Conservation (phyloP, 2,329 filamentous ascomycete species). For the Aspergillus terreus region DNA sequence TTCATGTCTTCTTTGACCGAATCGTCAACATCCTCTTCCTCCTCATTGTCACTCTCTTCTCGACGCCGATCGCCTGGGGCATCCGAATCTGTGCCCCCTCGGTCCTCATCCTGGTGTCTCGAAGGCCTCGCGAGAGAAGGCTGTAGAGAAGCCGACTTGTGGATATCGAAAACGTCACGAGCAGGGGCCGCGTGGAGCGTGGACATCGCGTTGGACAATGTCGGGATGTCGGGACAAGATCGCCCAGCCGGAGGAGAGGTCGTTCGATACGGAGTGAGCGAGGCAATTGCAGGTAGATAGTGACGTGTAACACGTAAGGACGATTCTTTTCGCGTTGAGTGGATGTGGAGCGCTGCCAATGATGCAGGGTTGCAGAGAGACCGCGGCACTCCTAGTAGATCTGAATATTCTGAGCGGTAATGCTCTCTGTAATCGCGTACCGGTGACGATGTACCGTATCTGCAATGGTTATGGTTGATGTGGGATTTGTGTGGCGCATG, state of each 20-base stretch:
- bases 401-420: neutral
- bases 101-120: conserved; percentile 16
- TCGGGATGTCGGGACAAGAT: neutral
- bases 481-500: too few relatives aligned
- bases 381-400: neutral
- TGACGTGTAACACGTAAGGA: neutral
- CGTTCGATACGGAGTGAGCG: neutral
- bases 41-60: conserved; percentile 24
- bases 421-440: too few relatives aligned
- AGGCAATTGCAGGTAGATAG: neutral
- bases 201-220: conserved; percentile 20
- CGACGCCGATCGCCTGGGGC: conserved; percentile 6
- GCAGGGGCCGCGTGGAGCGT: conserved; percentile 19
- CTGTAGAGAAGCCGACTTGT: conserved; percentile 15
- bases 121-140: conserved; percentile 10
- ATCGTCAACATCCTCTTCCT: conserved; percentile 40
- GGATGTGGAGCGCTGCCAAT: neutral
- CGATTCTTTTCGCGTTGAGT: neutral
- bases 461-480: too few relatives aligned
- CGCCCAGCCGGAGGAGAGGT: neutral
- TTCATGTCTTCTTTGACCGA: conserved; percentile 80
- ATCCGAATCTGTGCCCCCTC: conserved; percentile 15
- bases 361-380: neutral
- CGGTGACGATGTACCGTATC: too few relatives aligned
- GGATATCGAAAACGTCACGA: conserved; percentile 21